phyloP scores from a whole-genome alignment of 2,329 filamentous ascomycete species.

The Diplodia scrobiculata region DNA sequence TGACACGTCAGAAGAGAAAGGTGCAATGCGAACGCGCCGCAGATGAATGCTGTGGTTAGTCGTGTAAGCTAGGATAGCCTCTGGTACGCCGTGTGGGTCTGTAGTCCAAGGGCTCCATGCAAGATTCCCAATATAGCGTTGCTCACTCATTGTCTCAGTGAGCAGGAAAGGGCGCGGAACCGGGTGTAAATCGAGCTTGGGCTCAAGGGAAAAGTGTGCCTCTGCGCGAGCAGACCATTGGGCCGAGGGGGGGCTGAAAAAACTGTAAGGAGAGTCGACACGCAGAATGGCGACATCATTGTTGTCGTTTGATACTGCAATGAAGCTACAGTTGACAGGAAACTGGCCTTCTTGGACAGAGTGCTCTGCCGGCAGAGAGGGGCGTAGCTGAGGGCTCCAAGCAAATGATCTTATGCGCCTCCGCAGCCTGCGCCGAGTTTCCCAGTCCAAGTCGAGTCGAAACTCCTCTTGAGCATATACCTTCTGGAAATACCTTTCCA shows the following conservation, averaged over 20 bases:
- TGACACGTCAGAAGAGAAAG: constrained; percentile 4
- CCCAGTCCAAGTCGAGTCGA: constrained; percentile 31
- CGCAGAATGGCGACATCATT: constrained; percentile 46
- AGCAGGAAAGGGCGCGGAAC: constrained; percentile 31
- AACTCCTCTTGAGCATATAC: constrained; percentile 32
- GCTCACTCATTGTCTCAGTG: constrained; percentile 39
- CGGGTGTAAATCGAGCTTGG: neutral
- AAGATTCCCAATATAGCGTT: constrained; percentile 42
- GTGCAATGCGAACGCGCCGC: constrained; percentile 11
- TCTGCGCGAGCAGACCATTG: constrained; percentile 40
- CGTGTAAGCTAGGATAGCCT: constrained; percentile 43
- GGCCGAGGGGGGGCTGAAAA: constrained; percentile 30
- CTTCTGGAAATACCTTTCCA: constrained; percentile 46
- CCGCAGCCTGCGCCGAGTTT: constrained; percentile 44
- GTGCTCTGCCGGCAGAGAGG: constrained; percentile 28
- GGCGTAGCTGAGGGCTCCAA: constrained; percentile 44
- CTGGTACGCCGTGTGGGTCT: constrained; percentile 30
- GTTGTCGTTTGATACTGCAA: constrained; percentile 48
- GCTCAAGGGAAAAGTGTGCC: constrained; percentile 33
- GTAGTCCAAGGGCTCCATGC: constrained; percentile 47
- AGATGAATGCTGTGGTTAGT: constrained; percentile 36
- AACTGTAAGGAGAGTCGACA: constrained; percentile 45
- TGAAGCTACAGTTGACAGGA: constrained; percentile 31
- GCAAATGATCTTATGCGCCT: constrained; percentile 48
- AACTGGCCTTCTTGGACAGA: constrained; percentile 35